Evolutionary conservation across 202 grass and related monocot species (phyloP).

Genomic region (Saccharum hybrid): DNA sequence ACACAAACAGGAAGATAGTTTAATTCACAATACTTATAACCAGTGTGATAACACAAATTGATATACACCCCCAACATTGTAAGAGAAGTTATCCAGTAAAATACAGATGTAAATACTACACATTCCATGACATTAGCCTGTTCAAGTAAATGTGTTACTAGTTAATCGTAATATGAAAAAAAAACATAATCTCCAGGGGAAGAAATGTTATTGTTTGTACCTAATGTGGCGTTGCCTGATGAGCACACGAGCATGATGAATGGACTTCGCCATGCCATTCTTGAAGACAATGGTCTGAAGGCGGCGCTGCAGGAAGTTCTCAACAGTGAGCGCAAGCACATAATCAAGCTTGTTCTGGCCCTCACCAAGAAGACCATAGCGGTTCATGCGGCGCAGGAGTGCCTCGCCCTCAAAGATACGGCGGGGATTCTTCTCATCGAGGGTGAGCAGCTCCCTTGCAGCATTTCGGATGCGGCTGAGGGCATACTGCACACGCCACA

Average conservation of each 20-base stretch:
- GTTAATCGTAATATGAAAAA: not conserved
- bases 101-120: not conserved
- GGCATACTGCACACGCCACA: slow-evolving; percentile 75
- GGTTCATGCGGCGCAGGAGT: slow-evolving; percentile 71
- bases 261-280: slow-evolving; percentile 73
- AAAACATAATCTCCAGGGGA: not conserved
- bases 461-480: slow-evolving; percentile 69
- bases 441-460: slow-evolving; percentile 72
- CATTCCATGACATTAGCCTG: not conserved
- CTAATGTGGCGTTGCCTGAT: slow-evolving; percentile 77
- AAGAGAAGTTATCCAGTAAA: not conserved
- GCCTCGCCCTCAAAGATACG: slow-evolving; percentile 81
- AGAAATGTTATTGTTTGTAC: slow-evolving; percentile 8
- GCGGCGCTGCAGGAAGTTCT: slow-evolving; percentile 69
- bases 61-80: not conserved
- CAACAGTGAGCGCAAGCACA: slow-evolving; percentile 69
- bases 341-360: slow-evolving; percentile 82
- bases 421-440: slow-evolving; percentile 73
- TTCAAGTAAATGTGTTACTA: not conserved
- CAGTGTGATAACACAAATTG: not conserved
- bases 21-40: not conserved
- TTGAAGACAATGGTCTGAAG: slow-evolving; percentile 82
- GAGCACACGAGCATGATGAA: slow-evolving; percentile 75
- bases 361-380: slow-evolving; percentile 70
- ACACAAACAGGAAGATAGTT: not conserved